These are phyloP conservation scores for Haberlea rhodopensis DNA, from an alignment of 257 asterid species.

Conservation along the genomic window DNA sequence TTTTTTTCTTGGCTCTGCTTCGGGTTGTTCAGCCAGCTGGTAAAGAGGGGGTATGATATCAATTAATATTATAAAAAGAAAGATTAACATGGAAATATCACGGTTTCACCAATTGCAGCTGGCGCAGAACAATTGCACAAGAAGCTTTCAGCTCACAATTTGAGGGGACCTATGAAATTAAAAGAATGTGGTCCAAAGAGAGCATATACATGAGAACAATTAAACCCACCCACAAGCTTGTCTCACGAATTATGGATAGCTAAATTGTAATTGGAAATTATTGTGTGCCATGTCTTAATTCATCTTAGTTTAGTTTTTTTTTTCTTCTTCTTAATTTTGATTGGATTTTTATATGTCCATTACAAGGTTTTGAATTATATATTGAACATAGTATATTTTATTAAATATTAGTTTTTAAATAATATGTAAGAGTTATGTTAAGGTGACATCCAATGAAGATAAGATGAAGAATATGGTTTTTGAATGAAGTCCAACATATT, in stretches of 20 bases:
- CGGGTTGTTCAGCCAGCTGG: not conserved
- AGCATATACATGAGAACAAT: not conserved
- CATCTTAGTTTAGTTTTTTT: no score
- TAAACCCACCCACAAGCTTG: not conserved
- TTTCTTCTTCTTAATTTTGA: no score
- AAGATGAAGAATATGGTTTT: no score
- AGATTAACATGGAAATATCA: not conserved
- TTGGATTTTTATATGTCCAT: not conserved
- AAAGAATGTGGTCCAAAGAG: not conserved
- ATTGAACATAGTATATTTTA: no score
- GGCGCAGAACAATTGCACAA: not conserved
- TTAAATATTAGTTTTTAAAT: no score
- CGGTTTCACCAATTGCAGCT: not conserved
- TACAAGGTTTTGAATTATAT: no score
- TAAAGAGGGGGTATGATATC: not conserved
- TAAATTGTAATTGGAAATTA: not conserved
- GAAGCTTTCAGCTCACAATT: not conserved
- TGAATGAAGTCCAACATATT: no score
- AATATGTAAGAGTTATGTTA: no score
- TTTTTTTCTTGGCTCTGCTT: no score
- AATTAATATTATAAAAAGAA: no score
- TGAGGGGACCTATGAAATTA: no score
- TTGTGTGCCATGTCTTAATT: not conserved
- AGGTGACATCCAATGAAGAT: no score
- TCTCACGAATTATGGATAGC: not conserved